Conservation (phyloP, 129 eudicot genomes). For the Kitagawia praeruptora region DNA sequence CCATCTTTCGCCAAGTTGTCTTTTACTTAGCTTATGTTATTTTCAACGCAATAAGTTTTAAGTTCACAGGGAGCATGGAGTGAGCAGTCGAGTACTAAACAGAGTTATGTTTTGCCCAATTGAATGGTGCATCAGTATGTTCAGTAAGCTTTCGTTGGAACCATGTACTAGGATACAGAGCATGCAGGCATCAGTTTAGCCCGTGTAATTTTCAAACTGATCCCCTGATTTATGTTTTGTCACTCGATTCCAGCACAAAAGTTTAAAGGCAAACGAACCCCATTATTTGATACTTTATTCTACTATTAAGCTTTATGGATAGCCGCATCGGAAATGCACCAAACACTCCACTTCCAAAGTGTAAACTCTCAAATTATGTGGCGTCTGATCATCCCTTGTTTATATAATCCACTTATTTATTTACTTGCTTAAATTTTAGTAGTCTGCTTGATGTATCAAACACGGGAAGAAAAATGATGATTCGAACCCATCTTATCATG, state of each 20-base stretch:
- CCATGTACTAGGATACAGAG: not conserved
- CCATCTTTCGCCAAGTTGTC: not conserved
- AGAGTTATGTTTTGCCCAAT: not conserved
- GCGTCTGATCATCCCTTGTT: not conserved
- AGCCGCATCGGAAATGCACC: conserved; percentile 12
- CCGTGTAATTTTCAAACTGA: not conserved
- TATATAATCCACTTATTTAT: not conserved
- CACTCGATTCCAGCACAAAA: conserved; percentile 6
- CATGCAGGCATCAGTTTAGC: not conserved
- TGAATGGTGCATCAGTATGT: not conserved
- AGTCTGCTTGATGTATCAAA: too few relatives aligned
- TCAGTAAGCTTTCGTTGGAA: not conserved
- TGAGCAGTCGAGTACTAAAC: not conserved
- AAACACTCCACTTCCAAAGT: not conserved
- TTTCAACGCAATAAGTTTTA: not conserved
- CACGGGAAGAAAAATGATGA: not conserved
- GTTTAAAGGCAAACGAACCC: conserved; percentile 7
- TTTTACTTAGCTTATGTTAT: not conserved
- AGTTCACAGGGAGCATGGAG: not conserved
- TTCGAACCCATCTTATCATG: not conserved
- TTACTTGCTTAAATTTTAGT: not conserved
- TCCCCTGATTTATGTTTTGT: not conserved
- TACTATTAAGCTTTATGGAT: conserved; percentile 7
- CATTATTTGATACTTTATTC: not conserved
- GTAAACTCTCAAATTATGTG: not conserved